Evolutionary conservation across 2,329 filamentous ascomycete genomes (phyloP).

Genomic region (Talaromyces atroroseus): DNA sequence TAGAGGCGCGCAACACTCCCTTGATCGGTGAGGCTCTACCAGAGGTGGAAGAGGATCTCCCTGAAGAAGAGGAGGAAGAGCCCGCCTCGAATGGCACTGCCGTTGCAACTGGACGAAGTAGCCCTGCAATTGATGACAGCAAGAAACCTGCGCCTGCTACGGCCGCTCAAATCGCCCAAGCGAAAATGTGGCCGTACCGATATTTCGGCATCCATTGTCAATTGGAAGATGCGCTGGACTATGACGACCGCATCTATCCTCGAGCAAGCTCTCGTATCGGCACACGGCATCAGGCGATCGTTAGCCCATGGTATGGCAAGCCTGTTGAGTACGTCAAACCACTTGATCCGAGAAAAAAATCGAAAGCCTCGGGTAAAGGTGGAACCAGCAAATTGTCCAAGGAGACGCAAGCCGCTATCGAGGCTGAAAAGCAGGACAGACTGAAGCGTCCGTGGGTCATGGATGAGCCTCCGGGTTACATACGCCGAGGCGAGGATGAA

Average conservation of each 20-base stretch:
- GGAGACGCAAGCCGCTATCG: constrained; percentile 70
- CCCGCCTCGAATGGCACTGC: constrained; percentile 43
- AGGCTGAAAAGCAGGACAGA: constrained; percentile 72
- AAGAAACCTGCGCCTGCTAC: constrained; percentile 58
- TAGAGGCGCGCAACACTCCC: constrained; percentile 85
- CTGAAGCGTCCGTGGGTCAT: constrained; percentile 87
- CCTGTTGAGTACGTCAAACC: constrained; percentile 89
- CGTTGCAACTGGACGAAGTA: constrained; percentile 59
- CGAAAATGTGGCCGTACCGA: constrained; percentile 91
- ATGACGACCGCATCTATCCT: constrained; percentile 95
- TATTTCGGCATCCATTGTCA: constrained; percentile 95
- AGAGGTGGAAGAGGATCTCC: constrained; percentile 59
- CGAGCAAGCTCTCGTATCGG: constrained; percentile 89
- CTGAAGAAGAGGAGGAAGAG: constrained; percentile 64
- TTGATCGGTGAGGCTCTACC: constrained; percentile 52
- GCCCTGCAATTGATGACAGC: constrained; percentile 52
- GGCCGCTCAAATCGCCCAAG: constrained; percentile 82
- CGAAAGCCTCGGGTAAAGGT: constrained; percentile 59
- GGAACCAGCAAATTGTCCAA: constrained; percentile 74
- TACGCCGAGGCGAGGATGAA: constrained; percentile 75
- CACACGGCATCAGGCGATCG: constrained; percentile 82
- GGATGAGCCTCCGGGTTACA: constrained; percentile 83
- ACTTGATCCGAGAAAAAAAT: constrained; percentile 73
- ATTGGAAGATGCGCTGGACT: constrained; percentile 90
- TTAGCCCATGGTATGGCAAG: constrained; percentile 76